A percentile compares a stretch with the other conserved stretches of the same genome.
Evolutionary conservation across 1,284 basidiomycete species (phyloP).

Genomic region (Melampsora larici-populina): DNA sequence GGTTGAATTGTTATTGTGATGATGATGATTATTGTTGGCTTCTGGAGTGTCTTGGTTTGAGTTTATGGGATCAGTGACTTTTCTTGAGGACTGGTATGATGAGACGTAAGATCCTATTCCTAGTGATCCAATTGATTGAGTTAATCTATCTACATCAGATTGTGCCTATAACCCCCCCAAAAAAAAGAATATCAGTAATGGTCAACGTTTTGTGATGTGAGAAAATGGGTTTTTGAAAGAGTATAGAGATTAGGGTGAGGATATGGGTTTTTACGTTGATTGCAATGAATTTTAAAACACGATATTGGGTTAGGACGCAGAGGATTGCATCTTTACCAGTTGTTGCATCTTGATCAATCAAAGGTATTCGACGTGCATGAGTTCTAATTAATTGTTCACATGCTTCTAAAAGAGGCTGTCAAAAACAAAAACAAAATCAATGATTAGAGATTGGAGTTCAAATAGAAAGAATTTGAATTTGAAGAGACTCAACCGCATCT

Average conservation of each 20-base stretch:
- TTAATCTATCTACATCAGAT: slow-evolving; percentile 67
- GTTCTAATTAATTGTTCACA: slow-evolving; percentile 87
- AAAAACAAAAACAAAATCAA: slow-evolving; percentile 14
- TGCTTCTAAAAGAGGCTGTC: slow-evolving; percentile 80
- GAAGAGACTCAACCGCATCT: slow-evolving; percentile 51
- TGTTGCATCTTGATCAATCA: slow-evolving; percentile 88
- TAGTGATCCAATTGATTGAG: slow-evolving; percentile 75
- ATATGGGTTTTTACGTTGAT: slow-evolving; percentile 71
- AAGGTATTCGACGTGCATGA: slow-evolving; percentile 86
- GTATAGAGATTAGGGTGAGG: background rate
- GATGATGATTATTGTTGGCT: slow-evolving; percentile 10
- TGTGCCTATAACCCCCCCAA: slow-evolving; percentile 62
- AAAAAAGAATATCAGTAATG: slow-evolving; percentile 38
- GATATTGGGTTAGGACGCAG: slow-evolving; percentile 93
- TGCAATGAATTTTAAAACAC: slow-evolving; percentile 95
- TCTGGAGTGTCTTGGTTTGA: slow-evolving; percentile 18
- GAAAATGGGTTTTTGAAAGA: too few relatives aligned
- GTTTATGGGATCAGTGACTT: slow-evolving; percentile 26
- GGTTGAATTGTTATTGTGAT: background rate
- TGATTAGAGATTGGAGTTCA: background rate
- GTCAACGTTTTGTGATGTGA: too few relatives aligned
- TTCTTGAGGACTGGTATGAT: slow-evolving; percentile 51
- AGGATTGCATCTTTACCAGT: slow-evolving; percentile 94
- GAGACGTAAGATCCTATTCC: slow-evolving; percentile 90
- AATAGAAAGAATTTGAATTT: too few relatives aligned